Evolutionary conservation across 2,329 filamentous ascomycete genomes (phyloP), one percentile per base, ranked within the genome.

Genomic region (Aspergillus udagawae): DNA sequence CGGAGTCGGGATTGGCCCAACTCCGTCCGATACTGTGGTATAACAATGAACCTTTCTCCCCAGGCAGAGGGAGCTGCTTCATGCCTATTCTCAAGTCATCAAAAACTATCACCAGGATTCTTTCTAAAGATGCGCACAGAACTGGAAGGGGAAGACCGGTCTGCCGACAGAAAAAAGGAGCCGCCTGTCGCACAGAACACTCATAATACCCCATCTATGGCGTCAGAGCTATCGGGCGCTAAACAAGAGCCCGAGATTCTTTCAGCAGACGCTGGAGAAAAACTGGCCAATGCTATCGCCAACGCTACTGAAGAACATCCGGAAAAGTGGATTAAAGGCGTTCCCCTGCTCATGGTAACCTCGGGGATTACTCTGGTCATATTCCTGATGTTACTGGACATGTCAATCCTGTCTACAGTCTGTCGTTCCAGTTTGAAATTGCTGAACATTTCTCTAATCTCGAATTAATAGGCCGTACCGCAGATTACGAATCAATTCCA

Each of bases 361-460:
- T 57, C 59, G 5, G 69, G 70, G 2, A 65, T 82, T 14, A 79
- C 77, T 0, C 59, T 79, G 3, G 75, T 74, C 7, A 73, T 74
- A 14, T 82, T 82, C 57, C 61, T 82, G 20, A 76, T 81, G 68
- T 62, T 83, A 59, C 60, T 84, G 3, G 82, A 84, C 55, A 78
- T 75, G 41, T 81, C 81, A 1, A 83, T 85, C 52, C 74, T 85
- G 53, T 73, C 77, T 8, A 84, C 82, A 4, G 82, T 74, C 54
- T 49, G 51, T 49, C n/a, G 17, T 45, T 23, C 20, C 21, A 5
- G n/a, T 23, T 8, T 42, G 44, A 27, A 28, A 27, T 25, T 8
- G 10, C 41, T 29, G n/a, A 53, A 54, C 7, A 6, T 8, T 17
- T 3, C 12, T 17, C 32, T 38, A 38, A 45, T 23, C 38, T 14